Evolutionary conservation across 2,329 filamentous ascomycete species (phyloP).

Genomic region (Aspergillus ochraceus): DNA sequence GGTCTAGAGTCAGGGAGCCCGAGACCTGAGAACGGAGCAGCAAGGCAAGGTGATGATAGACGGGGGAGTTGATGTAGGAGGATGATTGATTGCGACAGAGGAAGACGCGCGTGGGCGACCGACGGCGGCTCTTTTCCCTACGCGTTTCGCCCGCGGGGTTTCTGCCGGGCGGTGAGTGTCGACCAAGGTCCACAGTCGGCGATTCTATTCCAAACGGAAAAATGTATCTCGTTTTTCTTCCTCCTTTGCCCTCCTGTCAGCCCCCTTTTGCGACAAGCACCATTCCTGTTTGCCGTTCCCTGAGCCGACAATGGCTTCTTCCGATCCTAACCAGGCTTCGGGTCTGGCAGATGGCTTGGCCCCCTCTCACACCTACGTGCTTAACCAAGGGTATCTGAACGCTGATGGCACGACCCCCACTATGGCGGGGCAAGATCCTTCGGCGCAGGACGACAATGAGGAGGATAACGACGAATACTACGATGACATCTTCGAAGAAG

Average conservation of each 20-base stretch:
- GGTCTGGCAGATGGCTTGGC: constrained; percentile 46
- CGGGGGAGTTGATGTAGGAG: not conserved
- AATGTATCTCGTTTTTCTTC: constrained; percentile 19
- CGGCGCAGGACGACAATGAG: constrained; percentile 43
- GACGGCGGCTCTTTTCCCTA: constrained; percentile 7
- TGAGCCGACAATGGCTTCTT: constrained; percentile 24
- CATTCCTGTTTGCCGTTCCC: not conserved
- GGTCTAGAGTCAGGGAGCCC: constrained; percentile 7
- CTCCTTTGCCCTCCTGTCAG: constrained; percentile 3
- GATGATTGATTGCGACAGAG: constrained; percentile 15
- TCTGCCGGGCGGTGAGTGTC: constrained; percentile 37
- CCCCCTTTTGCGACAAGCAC: not conserved
- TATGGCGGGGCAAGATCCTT: constrained; percentile 33
- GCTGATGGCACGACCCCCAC: constrained; percentile 35
- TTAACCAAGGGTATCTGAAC: constrained; percentile 50
- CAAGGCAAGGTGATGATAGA: constrained; percentile 4
- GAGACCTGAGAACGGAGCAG: not conserved
- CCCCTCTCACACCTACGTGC: constrained; percentile 51
- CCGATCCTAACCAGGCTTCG: constrained; percentile 18
- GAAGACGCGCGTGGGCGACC: constrained; percentile 23
- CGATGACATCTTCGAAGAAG: constrained; percentile 59
- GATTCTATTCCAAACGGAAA: constrained; percentile 6
- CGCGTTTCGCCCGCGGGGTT: constrained; percentile 32
- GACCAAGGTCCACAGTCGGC: constrained; percentile 17
- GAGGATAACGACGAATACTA: constrained; percentile 62